Evolutionary conservation across 108 stramenopile genomes (phyloP), one percentile per base, ranked within the genome.

Genomic region (Nitzschia putrida): DNA sequence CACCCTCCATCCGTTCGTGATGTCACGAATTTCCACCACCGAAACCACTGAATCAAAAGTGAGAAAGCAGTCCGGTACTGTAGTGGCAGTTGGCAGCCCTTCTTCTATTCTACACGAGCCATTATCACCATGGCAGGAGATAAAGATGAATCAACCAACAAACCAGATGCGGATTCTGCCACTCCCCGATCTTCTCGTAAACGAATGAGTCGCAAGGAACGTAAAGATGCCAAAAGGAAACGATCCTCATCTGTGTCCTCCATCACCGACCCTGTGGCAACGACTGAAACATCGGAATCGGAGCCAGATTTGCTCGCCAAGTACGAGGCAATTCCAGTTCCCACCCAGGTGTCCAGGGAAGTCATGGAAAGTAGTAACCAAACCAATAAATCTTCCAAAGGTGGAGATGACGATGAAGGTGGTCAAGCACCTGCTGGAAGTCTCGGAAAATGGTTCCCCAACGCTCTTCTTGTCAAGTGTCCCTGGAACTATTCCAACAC

Each of bases 401-500:
- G 21, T 11, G 50, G 68, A 20, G 37, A 58, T 18, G 50, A 29
- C 51, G 45, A 59, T 12, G 49, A 58, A 40, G 45, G 66, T 9
- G 50, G 47, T 26, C 9, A n/a, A 43, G 59, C 8, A 23, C n/a
- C 20, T 42, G 29, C 18, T 22, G 37, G 53, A 69, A 77, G 81
- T 16, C 63, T 88, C 0, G 87, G 91, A 52, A 92, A 89, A 65
- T 94, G 93, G 93, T 94, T 94, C 54, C 93, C 93, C 14, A 87
- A 86, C 39, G 93, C 93, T 1, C 61, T 76, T 2, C 69, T 90
- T 3, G 72, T 94, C 52, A 91, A 91, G 68, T 84, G 83, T 14
- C 16, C 71, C 3, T 72, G 88, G 7, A 78, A 66, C 40, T 91
- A 87, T 64, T 77, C 85, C 1, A 86, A 88, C 56, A 76, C 72